These are phyloP conservation scores for Fusarium humuli DNA, from an alignment of 2,329 filamentous ascomycete genomes.

Conservation along the genomic window DNA sequence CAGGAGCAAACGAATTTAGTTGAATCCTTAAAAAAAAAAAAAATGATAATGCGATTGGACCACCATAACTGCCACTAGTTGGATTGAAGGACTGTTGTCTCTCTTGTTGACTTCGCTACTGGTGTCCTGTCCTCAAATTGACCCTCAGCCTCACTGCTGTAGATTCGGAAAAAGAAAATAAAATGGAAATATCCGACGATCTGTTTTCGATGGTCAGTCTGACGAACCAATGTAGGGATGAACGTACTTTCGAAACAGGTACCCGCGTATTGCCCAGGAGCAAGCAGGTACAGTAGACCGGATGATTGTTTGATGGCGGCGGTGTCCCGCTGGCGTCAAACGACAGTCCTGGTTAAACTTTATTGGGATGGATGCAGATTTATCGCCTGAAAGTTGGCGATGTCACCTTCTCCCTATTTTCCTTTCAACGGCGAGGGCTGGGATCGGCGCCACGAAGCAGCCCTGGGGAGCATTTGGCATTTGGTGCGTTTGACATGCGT, in stretches of 20 bases:
- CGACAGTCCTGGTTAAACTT: constrained; percentile 35
- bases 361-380: constrained; percentile 34
- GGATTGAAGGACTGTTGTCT: constrained; percentile 11
- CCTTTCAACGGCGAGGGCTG: constrained; percentile 24
- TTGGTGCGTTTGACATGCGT: constrained; percentile 5
- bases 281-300: not conserved
- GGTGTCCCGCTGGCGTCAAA: constrained; percentile 34
- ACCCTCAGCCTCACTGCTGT: constrained; percentile 27
- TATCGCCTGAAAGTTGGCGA: constrained; percentile 27
- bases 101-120: constrained; percentile 19
- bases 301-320: constrained; percentile 25
- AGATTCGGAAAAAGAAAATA: constrained; percentile 8
- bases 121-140: constrained; percentile 4
- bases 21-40: constrained; percentile 25
- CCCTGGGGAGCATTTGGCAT: constrained; percentile 14
- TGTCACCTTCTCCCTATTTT: constrained; percentile 33
- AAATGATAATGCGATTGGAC: constrained; percentile 17
- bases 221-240: not conserved
- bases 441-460: constrained; percentile 23
- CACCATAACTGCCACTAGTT: constrained; percentile 18
- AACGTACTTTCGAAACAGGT: not conserved
- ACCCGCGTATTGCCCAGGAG: not conserved
- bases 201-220: constrained; percentile 5
- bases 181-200: not conserved
- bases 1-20: constrained; percentile 23